Conservation (phyloP, 139 green algal genomes). For the Nannochloris sp. region DNA sequence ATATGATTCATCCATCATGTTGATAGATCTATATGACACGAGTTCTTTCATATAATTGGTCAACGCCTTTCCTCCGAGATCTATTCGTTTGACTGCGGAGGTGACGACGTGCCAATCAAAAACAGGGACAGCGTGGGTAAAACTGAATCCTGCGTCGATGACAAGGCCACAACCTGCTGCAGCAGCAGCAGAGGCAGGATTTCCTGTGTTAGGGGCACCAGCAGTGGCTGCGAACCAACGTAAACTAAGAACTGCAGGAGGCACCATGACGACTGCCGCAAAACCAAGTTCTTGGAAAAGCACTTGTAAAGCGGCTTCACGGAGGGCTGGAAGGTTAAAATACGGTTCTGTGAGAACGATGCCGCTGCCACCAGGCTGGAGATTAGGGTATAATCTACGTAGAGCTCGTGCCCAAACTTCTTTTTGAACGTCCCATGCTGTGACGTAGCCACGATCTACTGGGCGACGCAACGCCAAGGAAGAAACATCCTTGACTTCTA, state of each 20-base stretch:
- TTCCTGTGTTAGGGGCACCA: not conserved
- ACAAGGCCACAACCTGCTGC: slow-evolving; percentile 47
- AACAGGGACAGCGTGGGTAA: slow-evolving; percentile 75
- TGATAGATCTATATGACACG: slow-evolving; percentile 83
- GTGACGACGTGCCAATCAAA: slow-evolving; percentile 41
- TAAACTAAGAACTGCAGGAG: slow-evolving; percentile 54
- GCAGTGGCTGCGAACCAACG: slow-evolving; percentile 4
- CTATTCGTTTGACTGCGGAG: slow-evolving; percentile 63
- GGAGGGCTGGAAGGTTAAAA: slow-evolving; percentile 67
- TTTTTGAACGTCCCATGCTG: slow-evolving; percentile 71
- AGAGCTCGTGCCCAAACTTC: slow-evolving; percentile 61
- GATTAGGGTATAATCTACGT: not conserved
- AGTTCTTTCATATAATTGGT: slow-evolving; percentile 98
- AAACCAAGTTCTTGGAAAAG: slow-evolving; percentile 80
- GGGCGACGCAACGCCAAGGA: slow-evolving; percentile 57
- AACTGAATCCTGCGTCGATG: slow-evolving; percentile 71
- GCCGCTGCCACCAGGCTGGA: slow-evolving; percentile 18
- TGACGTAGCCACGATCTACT: slow-evolving; percentile 77
- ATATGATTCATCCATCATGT: slow-evolving; percentile 94
- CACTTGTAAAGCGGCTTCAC: slow-evolving; percentile 51
- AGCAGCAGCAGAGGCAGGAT: not conserved
- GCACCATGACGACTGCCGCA: slow-evolving; percentile 36
- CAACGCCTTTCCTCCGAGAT: slow-evolving; percentile 94
- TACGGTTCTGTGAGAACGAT: slow-evolving; percentile 77
- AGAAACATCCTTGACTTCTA: slow-evolving; percentile 54